These are phyloP conservation scores for Globisporangium splendens DNA, from an alignment of 352 stramenopile species.

Conservation along the genomic window DNA sequence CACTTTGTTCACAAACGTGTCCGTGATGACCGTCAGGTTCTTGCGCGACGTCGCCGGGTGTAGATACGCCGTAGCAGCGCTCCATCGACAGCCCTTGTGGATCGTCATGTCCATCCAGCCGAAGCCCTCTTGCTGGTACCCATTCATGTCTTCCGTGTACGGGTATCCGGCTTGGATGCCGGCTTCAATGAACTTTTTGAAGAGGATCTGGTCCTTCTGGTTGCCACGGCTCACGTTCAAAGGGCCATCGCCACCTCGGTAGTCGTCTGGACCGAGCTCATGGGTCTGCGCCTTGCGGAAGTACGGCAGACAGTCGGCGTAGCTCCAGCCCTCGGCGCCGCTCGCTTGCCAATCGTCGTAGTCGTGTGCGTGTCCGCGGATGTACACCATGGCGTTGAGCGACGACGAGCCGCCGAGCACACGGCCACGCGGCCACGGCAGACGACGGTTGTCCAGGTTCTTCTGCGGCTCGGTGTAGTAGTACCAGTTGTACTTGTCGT, in stretches of 20 bases:
- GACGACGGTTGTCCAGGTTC: constrained; percentile 65
- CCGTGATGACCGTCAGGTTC: constrained; percentile 75
- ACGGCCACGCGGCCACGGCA: constrained; percentile 84
- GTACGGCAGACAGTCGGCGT: constrained; percentile 85
- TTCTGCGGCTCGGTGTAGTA: constrained; percentile 87
- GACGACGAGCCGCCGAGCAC: constrained; percentile 88
- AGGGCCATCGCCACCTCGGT: constrained; percentile 79
- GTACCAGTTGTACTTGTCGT: constrained; percentile 87
- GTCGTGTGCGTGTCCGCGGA: constrained; percentile 82
- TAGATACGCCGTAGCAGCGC: constrained; percentile 70
- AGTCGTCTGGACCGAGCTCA: constrained; percentile 69
- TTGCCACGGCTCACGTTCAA: constrained; percentile 73
- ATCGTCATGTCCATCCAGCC: constrained; percentile 91
- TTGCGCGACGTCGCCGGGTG: constrained; percentile 56
- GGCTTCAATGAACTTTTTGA: constrained; percentile 88
- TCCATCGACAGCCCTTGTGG: constrained; percentile 79
- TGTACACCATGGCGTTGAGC: constrained; percentile 91
- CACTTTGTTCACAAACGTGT: constrained; percentile 83
- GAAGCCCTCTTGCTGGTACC: constrained; percentile 87
- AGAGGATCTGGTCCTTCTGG: constrained; percentile 84
- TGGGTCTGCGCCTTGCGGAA: constrained; percentile 85
- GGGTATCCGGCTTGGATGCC: constrained; percentile 82
- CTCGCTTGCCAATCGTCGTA: constrained; percentile 84
- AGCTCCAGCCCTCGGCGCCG: constrained; percentile 80
- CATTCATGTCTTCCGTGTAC: constrained; percentile 89